Base-by-base conservation (phyloP, 208 protist species). In the Wallacemonas sp. region DNA sequence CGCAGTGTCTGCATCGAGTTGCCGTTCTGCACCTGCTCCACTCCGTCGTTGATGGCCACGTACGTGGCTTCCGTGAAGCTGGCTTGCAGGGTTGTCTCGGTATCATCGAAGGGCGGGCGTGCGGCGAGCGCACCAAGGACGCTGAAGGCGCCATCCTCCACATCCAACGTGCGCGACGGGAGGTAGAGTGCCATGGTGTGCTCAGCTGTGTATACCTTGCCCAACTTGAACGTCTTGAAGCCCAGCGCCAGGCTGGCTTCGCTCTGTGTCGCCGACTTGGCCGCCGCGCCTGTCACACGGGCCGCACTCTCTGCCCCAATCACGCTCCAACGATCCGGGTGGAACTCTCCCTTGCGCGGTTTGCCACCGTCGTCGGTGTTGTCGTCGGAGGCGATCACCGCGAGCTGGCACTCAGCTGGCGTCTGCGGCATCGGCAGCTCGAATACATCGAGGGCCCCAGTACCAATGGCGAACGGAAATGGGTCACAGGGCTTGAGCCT, bases 381-480 rank as follows among this genome's bases (percentile, higher is more conserved):
- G 11, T 59, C 32, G 20, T 59, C 52, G 11, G 52, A 8, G 16
- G 12, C 14, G 31, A 59, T 5, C 16, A 59, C 31, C 10, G 26
- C 32, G 29, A 59, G 52, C 31, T 3, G 3, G 31, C 52, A 59
- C 16, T 33, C 32, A 16, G 52, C 52, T 10, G 52, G 52, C 12
- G 52, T 41, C 31, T 41, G 31, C n/a, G 52, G 52, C 25, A 59
- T n/a, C 31, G 52, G 52, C 26, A 59, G 11, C 32, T 41, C 52
- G 7, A 44, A 29, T 14, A 5, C 31, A 11, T 59, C 52, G 42
- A 42, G 26, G n/a, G 48, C 42, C 32, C 16, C 33, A 23, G 22
- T 23, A 8, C 36, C 55, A 25, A 71, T 33, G 29, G 29, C 57
- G 32, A 71, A n/a, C 16, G 50, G 38, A 25, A 71, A 71, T n/a